A percentile compares a stretch with the other conserved stretches of the same genome.
Conservation (phyloP, 2,329 filamentous ascomycete species). For the Penicillium hordei region DNA sequence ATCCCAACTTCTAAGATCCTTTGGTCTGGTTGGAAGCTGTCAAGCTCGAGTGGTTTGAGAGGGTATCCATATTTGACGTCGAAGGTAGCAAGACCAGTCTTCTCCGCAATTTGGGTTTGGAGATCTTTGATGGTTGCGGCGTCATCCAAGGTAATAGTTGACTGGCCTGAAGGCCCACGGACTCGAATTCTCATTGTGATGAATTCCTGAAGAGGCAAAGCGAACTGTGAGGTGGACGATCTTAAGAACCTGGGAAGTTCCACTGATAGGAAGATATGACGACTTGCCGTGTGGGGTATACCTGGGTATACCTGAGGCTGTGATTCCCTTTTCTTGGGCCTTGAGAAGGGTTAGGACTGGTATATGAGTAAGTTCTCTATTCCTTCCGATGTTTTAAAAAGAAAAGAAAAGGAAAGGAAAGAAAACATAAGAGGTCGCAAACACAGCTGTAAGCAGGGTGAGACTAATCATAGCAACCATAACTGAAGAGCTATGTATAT, state of each 20-base stretch:
- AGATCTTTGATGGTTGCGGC: constrained; percentile 55
- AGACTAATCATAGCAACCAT: not conserved
- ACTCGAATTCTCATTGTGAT: constrained; percentile 69
- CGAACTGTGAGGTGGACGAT: not conserved
- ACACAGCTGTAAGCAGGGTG: not conserved
- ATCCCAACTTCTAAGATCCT: constrained; percentile 58
- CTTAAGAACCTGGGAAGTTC: not conserved
- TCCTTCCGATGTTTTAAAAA: not conserved
- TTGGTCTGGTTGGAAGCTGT: constrained; percentile 51
- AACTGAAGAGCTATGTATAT: not conserved
- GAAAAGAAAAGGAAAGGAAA: too few relatives aligned
- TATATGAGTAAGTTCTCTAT: not conserved
- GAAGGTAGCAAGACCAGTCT: constrained; percentile 66
- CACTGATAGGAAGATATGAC: constrained; percentile 13
- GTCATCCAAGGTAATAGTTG: constrained; percentile 67
- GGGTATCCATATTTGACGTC: constrained; percentile 85
- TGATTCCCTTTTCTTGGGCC: too few relatives aligned
- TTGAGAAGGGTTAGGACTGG: not conserved
- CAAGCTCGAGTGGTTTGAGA: constrained; percentile 61
- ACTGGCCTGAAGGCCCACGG: constrained; percentile 70
- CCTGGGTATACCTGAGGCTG: not conserved
- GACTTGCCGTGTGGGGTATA: constrained; percentile 12
- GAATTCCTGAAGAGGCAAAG: not conserved
- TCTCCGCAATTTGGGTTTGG: constrained; percentile 48
- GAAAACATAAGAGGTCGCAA: not conserved